Base-by-base conservation (phyloP, 208 protist species). In the Acanthamoeba castellanii region DNA sequence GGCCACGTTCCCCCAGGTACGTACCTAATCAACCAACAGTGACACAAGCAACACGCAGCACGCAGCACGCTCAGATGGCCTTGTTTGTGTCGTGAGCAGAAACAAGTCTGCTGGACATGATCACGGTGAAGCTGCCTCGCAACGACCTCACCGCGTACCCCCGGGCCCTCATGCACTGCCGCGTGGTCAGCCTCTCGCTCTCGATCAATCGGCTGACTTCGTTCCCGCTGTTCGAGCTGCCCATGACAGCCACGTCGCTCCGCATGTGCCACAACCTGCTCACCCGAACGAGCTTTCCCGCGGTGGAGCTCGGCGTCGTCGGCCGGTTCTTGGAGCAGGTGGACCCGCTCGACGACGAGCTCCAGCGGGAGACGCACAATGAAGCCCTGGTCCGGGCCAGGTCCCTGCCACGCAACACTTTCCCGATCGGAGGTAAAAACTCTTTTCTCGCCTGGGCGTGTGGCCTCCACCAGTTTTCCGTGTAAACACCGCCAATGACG, bases 141-240 rank as follows among this genome's bases (percentile, higher is more conserved):
- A 76, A 76, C 68, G 34, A 76, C 68, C 68, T 76, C 30, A 76
- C 27, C 27, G 30, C 9, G 27, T 76, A 37, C 68, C 68, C 68
- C 6, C 3, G n/a, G 34, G 68, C 34, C 6, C 13, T 76, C 30
- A 37, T 27, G 8, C 2, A 3, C 68, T n/a, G 18, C 8, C n/a
- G 30, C 27, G 16, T 5, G 27, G 20, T 70, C 30, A 42, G n/a
- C 27, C 34, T 76, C 18, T 76, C 68, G 68, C 68, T 76, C 25
- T 76, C 68, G 18, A 76, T 76, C 68, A 76, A 76, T 18, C 27
- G 34, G 18, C 68, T 76, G 9, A 37, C 13, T 9, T 37, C 68
- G 68, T 76, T 76, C 18, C 68, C 68, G 68, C 68, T 76, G 13
- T 76, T 76, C 68, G 68, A 76, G 4, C 27, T 76, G 27, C 68